phyloP scores from a whole-genome alignment of 176 grass and related monocot genomes.

The Dactylis glomerata region DNA sequence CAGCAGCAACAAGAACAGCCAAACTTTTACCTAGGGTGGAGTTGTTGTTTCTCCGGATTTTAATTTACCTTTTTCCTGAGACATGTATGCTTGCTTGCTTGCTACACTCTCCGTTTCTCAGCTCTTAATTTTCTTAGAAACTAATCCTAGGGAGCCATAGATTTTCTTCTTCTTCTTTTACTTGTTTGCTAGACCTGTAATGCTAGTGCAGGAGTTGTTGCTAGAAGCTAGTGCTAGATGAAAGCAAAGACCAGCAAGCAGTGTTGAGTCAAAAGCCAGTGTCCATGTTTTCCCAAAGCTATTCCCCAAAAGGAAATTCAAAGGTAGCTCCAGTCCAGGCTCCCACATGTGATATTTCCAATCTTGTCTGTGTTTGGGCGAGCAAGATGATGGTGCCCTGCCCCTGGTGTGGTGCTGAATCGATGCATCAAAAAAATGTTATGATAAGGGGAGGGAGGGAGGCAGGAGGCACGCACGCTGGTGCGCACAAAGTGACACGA shows the following conservation, averaged over 20 bases:
- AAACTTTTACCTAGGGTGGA: constrained; percentile 27
- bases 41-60: constrained; percentile 45
- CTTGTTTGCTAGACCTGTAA: constrained; percentile 26
- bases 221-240: constrained; percentile 32
- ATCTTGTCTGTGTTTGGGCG: constrained; percentile 45
- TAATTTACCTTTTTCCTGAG: constrained; percentile 27
- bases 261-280: not conserved
- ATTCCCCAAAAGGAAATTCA: not conserved
- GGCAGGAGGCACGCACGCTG: not conserved
- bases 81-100: constrained; percentile 41
- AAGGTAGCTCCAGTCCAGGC: not conserved
- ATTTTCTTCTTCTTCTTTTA: not conserved
- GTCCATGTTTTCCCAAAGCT: not conserved
- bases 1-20: constrained; percentile 22
- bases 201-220: constrained; percentile 13
- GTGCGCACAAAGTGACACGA: constrained; percentile 36
- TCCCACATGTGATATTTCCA: constrained; percentile 27
- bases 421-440: not conserved
- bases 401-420: not conserved
- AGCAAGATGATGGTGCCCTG: constrained; percentile 39
- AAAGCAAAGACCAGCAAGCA: constrained; percentile 30
- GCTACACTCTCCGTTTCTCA: constrained; percentile 12
- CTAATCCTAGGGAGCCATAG: constrained; percentile 50
- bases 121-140: constrained; percentile 52
- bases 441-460: constrained; percentile 24